Base-by-base conservation (phyloP, 192 early-diverging fungal genomes). In the Mortierella antarctica region DNA sequence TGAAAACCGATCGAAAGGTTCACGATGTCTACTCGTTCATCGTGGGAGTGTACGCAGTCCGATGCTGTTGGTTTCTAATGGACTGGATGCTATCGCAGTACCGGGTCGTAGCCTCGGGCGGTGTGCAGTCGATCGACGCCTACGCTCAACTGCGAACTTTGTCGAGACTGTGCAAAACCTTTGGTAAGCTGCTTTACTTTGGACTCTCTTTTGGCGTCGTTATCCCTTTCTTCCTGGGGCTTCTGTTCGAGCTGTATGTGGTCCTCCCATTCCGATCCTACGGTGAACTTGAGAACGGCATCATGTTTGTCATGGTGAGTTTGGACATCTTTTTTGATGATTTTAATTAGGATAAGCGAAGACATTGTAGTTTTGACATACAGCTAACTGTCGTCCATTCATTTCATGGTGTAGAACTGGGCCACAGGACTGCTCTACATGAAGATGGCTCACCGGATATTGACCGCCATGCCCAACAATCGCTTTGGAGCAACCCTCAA, bases 11-110 rank as follows among this genome's bases (percentile, higher is more conserved):
- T 46, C 74, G 91, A 31, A 87, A 88, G 0, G 76, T 91, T 2
- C 94, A 96, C 74, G 97, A 98, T 73, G 44, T 96, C 17, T 91
- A 95, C 77, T 73, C 93, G 14, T 86, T 93, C 60, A 63, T 86
- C 1, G 65, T 94, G 15, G 97, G 97, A 3, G 53, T 94, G 21
- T 88, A 91, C 67, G 65, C 92, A 23, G 58, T 90, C 20, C 60
- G 78, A 40, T 62, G 61, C 12, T 6, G 83, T 8, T 74, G 65
- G 57, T 62, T 66, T 57, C 15, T 21, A 48, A 20, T 73, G 46
- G 84, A 75, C 49, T 89, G 71, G 73, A 57, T 55, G 5, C 62
- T 18, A 47, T 54, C 46, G 57, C 84, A 65, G 54, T 41, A 54
- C 51, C 77, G 57, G 67, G 51, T 46, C 40, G 56, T 70, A 31